These are phyloP conservation scores for Pestalotiopsis sp. DNA, from an alignment of 2,329 filamentous ascomycete genomes.

Conservation along the genomic window DNA sequence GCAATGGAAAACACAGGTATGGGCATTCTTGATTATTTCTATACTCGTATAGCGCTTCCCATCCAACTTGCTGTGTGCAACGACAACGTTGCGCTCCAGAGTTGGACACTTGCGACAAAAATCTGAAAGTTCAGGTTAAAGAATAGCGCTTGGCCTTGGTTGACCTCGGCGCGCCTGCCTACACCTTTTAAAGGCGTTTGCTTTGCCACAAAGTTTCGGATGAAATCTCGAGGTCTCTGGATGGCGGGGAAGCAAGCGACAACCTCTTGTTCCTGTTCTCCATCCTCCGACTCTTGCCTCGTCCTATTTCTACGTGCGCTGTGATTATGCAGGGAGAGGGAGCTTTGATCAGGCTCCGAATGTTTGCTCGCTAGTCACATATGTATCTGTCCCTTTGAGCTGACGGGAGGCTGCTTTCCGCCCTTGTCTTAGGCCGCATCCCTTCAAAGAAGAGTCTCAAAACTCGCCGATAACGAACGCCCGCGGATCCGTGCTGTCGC, in stretches of 20 bases:
- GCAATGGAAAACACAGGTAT: conserved; percentile 48
- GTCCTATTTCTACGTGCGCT: neutral
- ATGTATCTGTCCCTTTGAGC: conserved; percentile 19
- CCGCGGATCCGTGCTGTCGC: conserved; percentile 39
- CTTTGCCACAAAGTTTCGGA: conserved; percentile 3
- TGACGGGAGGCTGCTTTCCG: conserved; percentile 32
- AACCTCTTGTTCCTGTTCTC: neutral
- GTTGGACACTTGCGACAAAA: neutral
- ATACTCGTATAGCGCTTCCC: neutral
- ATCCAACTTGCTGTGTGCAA: neutral
- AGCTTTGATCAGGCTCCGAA: neutral
- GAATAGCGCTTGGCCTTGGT: neutral
- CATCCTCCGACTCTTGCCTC: neutral
- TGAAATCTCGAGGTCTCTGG: neutral
- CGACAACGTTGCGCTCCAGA: neutral
- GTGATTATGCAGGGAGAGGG: neutral
- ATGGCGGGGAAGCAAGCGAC: neutral
- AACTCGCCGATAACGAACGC: conserved; percentile 49
- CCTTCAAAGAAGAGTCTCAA: conserved; percentile 43
- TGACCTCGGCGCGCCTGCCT: neutral
- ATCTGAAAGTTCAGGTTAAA: neutral
- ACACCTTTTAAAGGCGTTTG: neutral
- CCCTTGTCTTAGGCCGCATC: conserved; percentile 26
- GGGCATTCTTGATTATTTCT: conserved; percentile 20
- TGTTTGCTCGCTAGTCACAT: neutral